Evolutionary conservation across 257 asterid species (phyloP).

Genomic region (Solanum tarijense): DNA sequence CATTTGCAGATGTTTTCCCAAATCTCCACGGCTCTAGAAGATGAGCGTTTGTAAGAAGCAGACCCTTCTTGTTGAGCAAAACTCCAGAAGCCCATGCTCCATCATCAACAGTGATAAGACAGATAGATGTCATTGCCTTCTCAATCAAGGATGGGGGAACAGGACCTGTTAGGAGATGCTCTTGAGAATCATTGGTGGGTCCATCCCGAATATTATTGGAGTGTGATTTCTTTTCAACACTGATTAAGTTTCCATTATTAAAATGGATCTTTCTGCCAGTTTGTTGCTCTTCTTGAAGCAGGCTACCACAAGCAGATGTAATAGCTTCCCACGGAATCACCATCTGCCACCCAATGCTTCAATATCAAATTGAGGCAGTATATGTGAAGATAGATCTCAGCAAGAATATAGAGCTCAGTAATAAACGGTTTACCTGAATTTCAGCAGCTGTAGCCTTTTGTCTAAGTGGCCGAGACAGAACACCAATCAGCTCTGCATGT

Average conservation of each 20-base stretch:
- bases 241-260: slow-evolving; percentile 24
- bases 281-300: slow-evolving; percentile 47
- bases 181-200: slow-evolving; percentile 15
- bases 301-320: slow-evolving; percentile 57
- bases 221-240: slow-evolving; percentile 15
- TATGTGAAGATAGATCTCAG: neutral
- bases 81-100: slow-evolving; percentile 99
- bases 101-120: slow-evolving; percentile 76
- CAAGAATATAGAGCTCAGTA: neutral
- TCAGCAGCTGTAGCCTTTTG: slow-evolving; percentile 85
- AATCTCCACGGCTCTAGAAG: slow-evolving; percentile 98
- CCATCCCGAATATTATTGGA: slow-evolving; percentile 14
- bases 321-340: slow-evolving; percentile 98
- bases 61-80: slow-evolving; percentile 75
- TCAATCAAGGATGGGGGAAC: slow-evolving; percentile 46
- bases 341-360: slow-evolving; percentile 52
- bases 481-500: slow-evolving; percentile 59
- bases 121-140: slow-evolving; percentile 73
- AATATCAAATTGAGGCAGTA: neutral
- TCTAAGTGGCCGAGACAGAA: slow-evolving; percentile 73
- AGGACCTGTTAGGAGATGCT: slow-evolving; percentile 20
- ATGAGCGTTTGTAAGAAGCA: slow-evolving; percentile 95
- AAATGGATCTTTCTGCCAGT: slow-evolving; percentile 19
- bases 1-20: slow-evolving; percentile 50
- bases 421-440: slow-evolving; percentile 58